phyloP scores from a whole-genome alignment of 2,329 filamentous ascomycete genomes.

The Microsporum ferrugineum region DNA sequence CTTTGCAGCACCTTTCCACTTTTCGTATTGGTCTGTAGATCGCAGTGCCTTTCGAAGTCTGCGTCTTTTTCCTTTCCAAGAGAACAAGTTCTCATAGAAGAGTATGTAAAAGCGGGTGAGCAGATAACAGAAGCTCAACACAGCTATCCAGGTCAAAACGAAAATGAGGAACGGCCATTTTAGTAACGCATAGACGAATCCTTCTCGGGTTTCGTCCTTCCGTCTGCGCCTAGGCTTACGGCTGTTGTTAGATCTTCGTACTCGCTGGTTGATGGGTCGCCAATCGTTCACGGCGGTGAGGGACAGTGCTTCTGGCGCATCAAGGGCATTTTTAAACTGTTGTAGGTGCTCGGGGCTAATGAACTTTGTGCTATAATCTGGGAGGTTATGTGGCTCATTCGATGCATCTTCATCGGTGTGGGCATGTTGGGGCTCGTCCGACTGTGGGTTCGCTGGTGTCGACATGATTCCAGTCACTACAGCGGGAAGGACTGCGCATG shows the following conservation, averaged over 20 bases:
- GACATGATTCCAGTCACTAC: neutral
- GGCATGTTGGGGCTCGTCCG: neutral
- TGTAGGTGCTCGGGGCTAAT: constrained; percentile 58
- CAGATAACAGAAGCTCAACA: constrained; percentile 63
- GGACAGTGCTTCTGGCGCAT: constrained; percentile 65
- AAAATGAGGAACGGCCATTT: constrained; percentile 85
- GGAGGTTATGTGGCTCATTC: constrained; percentile 54
- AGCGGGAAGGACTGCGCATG: neutral
- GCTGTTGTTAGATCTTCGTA: constrained; percentile 41
- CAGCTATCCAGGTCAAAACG: constrained; percentile 68
- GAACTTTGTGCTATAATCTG: constrained; percentile 73
- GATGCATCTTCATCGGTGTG: constrained; percentile 3
- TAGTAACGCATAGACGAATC: constrained; percentile 73
- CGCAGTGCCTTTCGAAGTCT: constrained; percentile 59
- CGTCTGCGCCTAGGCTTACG: constrained; percentile 44
- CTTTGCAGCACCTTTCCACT: constrained; percentile 72
- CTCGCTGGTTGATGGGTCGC: constrained; percentile 70
- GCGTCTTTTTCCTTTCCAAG: constrained; percentile 74
- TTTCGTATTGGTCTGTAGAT: constrained; percentile 59
- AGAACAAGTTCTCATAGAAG: constrained; percentile 79
- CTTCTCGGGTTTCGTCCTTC: constrained; percentile 88
- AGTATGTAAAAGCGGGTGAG: constrained; percentile 80
- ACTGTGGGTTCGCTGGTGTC: neutral
- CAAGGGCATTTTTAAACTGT: constrained; percentile 69
- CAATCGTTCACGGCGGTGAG: constrained; percentile 91